Base-by-base conservation (phyloP, 1,139 yeast species). In the Tardiomyces digboiensis region DNA sequence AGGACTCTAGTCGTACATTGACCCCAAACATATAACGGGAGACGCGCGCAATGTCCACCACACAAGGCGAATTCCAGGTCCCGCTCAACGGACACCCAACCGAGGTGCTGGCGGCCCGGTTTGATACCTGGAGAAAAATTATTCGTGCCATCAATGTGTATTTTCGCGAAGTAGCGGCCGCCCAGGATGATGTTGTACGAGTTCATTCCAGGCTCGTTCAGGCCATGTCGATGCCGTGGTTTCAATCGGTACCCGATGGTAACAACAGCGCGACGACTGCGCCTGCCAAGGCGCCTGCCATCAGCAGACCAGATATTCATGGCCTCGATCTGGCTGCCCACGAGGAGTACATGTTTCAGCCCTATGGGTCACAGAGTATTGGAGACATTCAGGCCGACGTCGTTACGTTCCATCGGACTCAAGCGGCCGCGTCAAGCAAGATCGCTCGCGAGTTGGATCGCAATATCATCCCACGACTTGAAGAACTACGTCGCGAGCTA, bases 101-200 rank as follows among this genome's bases (percentile, higher is more conserved):
- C 1, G 97, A 88, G 49, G 76, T 85, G 7, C 69, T 91, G 53
- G 93, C 95, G 3, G 74, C 76, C 36, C 71, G 98, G 51, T 87
- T 89, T 60, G 76, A 80, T 41, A 82, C 94, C 2, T 91, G 97
- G 97, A 71, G 96, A 51, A 73, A 76, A 44, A 76, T 89, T 44
- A 80, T 88, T 48, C 78, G 81, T 47, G 82, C 89, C 36, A 66
- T 91, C 46, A 74, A 85, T 21, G 76, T 72, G 44, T 91, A 91
- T 60, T 70, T 89, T 50, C 76, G 75, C 52, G 96, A 88, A 56
- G 83, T 81, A 42, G 86, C 87, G 13, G 75, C 83, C 18, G 91
- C 85, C 41, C 93, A 87, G 60, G 96, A 88, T 58, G 96, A 87
- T 58, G 76, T 84, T 20, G 81, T 85, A 33, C 75, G 95, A 49